Evolutionary conservation across 2,329 filamentous ascomycete species (phyloP).

Genomic region (Aspergillus fumigatus): DNA sequence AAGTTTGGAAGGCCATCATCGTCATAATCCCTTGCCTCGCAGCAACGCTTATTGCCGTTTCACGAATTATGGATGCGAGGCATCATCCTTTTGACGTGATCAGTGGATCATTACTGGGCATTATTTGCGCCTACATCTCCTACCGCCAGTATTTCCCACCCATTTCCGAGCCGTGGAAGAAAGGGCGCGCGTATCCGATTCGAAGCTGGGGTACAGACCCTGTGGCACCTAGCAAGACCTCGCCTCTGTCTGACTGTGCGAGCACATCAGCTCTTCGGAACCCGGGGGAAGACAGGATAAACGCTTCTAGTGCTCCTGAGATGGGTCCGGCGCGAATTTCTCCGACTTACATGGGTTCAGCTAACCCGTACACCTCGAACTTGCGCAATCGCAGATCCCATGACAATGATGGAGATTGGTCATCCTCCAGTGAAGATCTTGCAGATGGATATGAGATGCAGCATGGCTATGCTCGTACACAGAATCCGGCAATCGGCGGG

Average conservation of each 20-base stretch:
- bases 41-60: conserved; percentile 52
- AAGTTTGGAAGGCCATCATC: conserved; percentile 56
- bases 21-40: conserved; percentile 51
- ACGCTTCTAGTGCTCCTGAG: conserved; percentile 6
- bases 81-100: conserved; percentile 60
- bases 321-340: conserved; percentile 5
- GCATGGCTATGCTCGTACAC: conserved; percentile 21
- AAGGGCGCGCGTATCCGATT: conserved; percentile 57
- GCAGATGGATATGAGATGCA: conserved; percentile 36
- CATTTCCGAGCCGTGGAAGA: conserved; percentile 51
- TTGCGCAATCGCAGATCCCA: conserved; percentile 24
- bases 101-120: conserved; percentile 50
- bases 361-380: conserved; percentile 23
- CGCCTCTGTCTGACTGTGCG: conserved; percentile 7
- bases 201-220: conserved; percentile 52
- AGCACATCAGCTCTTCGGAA: conserved; percentile 29
- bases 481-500: conserved; percentile 17
- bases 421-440: conserved; percentile 35
- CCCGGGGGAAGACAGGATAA: conserved; percentile 25
- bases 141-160: conserved; percentile 59
- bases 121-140: conserved; percentile 48
- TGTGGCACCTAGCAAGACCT: conserved; percentile 15
- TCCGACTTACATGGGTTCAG: conserved; percentile 15
- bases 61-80: conserved; percentile 58
- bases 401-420: conserved; percentile 32